Evolutionary conservation across 1,139 yeast genomes (phyloP).

Genomic region (Casaregolazyma suthepensis): DNA sequence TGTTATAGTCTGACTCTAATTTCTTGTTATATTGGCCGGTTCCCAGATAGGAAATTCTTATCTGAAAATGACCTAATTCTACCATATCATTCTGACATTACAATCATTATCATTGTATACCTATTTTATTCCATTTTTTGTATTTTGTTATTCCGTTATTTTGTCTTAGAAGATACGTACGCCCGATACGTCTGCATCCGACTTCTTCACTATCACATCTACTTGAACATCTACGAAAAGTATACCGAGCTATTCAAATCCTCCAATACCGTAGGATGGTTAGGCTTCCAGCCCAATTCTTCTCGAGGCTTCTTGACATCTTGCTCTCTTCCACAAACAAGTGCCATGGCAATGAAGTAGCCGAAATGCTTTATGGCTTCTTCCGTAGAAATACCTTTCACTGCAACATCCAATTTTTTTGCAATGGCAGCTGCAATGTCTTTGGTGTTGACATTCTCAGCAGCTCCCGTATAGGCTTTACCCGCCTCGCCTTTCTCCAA

Average conservation of each 20-base stretch:
- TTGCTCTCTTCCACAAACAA: neutral
- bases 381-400: slow-evolving; percentile 18
- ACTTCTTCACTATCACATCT: too few species aligned
- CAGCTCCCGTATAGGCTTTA: slow-evolving; percentile 17
- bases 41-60: too few species aligned
- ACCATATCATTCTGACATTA: too few species aligned
- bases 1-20: too few species aligned
- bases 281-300: slow-evolving; percentile 8
- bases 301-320: neutral
- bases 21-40: too few species aligned
- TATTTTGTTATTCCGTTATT: too few species aligned
- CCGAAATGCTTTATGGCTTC: slow-evolving; percentile 18
- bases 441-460: slow-evolving; percentile 15
- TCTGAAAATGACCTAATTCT: too few species aligned
- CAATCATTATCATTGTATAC: too few species aligned
- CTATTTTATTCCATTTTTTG: too few species aligned
- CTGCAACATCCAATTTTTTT: slow-evolving; percentile 19
- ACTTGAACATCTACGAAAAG: too few species aligned
- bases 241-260: slow-evolving; percentile 3
- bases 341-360: neutral
- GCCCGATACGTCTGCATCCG: too few species aligned
- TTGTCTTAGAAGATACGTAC: too few species aligned
- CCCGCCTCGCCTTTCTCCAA: slow-evolving; percentile 26
- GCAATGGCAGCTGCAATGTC: slow-evolving; percentile 27
- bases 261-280: neutral